Base-by-base conservation (phyloP, 202 grass and related monocot species). In the Digitaria exilis region DNA sequence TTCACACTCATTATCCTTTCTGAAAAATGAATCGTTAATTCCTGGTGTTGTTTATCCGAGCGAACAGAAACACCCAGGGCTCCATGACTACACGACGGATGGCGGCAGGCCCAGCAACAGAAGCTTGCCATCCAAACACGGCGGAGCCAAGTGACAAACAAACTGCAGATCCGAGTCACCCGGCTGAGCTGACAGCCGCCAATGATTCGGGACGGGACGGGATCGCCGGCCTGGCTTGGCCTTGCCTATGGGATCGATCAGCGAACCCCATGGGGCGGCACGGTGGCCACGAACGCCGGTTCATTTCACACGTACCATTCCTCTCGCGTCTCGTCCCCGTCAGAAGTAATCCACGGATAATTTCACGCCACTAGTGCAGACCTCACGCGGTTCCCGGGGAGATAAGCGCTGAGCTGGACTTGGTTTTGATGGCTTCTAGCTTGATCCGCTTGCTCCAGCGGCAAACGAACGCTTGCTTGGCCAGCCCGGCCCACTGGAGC, bases 361-460 rank as follows among this genome's bases (percentile, higher is more conserved):
- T 71, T 51, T 1, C 58, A 73, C 58, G 17, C 83, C 88, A 86
- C 79, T 6, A 67, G 73, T 68, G 66, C 59, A 28, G 79, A 8
- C 61, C 61, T 45, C 76, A 52, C 45, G 59, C 54, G 30, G 37
- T 39, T 39, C 37, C 37, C 37, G 37, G 37, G 37, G 32, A 7
- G 88, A 90, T 90, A 90, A 90, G 80, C n/a, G 84, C 88, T 83
- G 88, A 90, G 84, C 69, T 90, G 88, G 84, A 79, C 18, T 22
- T 16, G 50, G 21, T 37, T 52, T 35, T 15, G 31, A 6, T 24
- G 71, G 49, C 31, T 3, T 55, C 48, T 39, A 57, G 71, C 71
- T 57, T 65, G 73, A 66, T 68, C 68, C 73, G 37, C n/a, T n/a
- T n/a, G n/a, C 46, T 68, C 79, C 61, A 25, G 22, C 83, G 30